A percentile compares a stretch with the other conserved stretches of the same genome.
Evolutionary conservation across 1,284 basidiomycete genomes (phyloP).

Genomic region (Ustilago tritici): DNA sequence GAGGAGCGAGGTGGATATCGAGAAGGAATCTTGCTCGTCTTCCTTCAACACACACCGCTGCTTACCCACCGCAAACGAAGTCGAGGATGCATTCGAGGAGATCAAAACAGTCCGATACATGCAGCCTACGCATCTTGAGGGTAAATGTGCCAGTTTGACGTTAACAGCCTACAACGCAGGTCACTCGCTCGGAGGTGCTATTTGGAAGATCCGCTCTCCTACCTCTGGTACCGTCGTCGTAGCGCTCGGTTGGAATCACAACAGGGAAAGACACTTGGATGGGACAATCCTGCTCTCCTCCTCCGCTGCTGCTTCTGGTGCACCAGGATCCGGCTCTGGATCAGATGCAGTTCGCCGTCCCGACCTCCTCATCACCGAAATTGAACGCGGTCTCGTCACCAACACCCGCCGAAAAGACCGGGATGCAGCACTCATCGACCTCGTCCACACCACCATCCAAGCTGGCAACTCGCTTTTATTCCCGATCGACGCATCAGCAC

Average conservation of each 20-base stretch:
- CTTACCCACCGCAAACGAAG: constrained; percentile 82
- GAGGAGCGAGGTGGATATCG: constrained; percentile 63
- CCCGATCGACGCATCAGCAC: constrained; percentile 92
- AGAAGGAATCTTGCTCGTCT: constrained; percentile 18
- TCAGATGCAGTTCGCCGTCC: constrained; percentile 61
- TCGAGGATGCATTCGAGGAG: constrained; percentile 93
- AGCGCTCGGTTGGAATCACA: constrained; percentile 96
- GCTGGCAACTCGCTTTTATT: constrained; percentile 83
- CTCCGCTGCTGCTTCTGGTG: constrained; percentile 38
- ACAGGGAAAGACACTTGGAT: constrained; percentile 93
- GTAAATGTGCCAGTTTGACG: constrained; percentile 77
- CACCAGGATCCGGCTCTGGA: constrained; percentile 24
- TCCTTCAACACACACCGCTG: constrained; percentile 67
- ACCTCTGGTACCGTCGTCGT: constrained; percentile 95
- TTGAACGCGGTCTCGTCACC: constrained; percentile 79
- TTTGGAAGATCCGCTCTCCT: constrained; percentile 98
- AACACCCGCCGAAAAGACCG: constrained; percentile 91
- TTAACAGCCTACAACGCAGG: constrained; percentile 97
- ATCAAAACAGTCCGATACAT: constrained; percentile 93
- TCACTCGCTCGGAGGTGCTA: constrained; percentile 93
- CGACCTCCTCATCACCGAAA: constrained; percentile 87
- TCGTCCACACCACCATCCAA: constrained; percentile 87
- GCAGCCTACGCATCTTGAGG: constrained; percentile 93
- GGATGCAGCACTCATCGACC: constrained; percentile 75
- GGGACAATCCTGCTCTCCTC: constrained; percentile 78